phyloP scores from a whole-genome alignment of 1,284 basidiomycete species.

The Naganishia sp. region DNA sequence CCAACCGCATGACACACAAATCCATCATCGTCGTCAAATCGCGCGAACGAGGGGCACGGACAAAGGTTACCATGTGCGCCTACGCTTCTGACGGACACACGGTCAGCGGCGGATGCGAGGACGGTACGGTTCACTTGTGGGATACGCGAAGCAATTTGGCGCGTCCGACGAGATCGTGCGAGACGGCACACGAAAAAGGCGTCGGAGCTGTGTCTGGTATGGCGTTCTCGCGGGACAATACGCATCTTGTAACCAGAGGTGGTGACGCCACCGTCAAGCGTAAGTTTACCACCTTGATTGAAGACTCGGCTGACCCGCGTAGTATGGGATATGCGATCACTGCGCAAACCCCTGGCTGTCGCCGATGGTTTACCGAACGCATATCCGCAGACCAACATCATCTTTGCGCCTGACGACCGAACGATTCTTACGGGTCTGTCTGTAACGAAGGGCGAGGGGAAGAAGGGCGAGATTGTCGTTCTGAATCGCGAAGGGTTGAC shows the following conservation, averaged over 20 bases:
- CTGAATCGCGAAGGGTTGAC: slow-evolving; percentile 69
- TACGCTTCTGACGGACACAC: slow-evolving; percentile 82
- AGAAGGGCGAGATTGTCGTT: slow-evolving; percentile 71
- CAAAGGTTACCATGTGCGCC: slow-evolving; percentile 82
- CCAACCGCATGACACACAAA: slow-evolving; percentile 85
- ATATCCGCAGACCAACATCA: slow-evolving; percentile 86
- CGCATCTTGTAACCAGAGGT: slow-evolving; percentile 78
- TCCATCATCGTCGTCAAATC: slow-evolving; percentile 93
- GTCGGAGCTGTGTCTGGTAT: slow-evolving; percentile 76
- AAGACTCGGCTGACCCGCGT: slow-evolving; percentile 1
- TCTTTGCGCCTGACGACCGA: slow-evolving; percentile 89
- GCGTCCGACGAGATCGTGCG: slow-evolving; percentile 78
- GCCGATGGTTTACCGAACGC: slow-evolving; percentile 68
- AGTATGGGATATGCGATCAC: slow-evolving; percentile 92
- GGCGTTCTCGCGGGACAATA: slow-evolving; percentile 78
- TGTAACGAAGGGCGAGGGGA: slow-evolving; percentile 65
- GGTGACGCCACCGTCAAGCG: slow-evolving; percentile 93
- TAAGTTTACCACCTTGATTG: slow-evolving; percentile 56
- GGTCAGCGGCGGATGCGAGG: slow-evolving; percentile 82
- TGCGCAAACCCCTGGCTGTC: slow-evolving; percentile 78
- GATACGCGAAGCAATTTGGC: slow-evolving; percentile 87
- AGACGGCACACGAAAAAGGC: slow-evolving; percentile 79
- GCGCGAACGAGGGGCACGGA: slow-evolving; percentile 91
- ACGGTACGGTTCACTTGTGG: slow-evolving; percentile 93
- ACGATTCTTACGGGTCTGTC: slow-evolving; percentile 74